phyloP scores from a whole-genome alignment of 257 asterid genomes.

The Orobanche coerulescens region DNA sequence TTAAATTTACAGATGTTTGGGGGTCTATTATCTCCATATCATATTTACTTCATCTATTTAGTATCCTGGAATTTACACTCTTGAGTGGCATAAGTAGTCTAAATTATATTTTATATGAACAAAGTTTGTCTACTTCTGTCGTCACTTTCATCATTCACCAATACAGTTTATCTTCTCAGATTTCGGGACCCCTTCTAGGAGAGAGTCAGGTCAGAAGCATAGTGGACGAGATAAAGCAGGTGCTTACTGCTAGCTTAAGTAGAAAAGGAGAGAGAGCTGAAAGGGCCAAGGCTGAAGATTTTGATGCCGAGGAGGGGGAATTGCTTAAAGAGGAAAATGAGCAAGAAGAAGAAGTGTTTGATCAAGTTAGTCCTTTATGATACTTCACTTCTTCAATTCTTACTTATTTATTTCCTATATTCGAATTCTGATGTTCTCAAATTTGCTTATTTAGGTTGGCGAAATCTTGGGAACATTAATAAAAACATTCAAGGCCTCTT shows the following conservation, averaged over 20 bases:
- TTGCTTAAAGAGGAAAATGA: slow-evolving; percentile 91
- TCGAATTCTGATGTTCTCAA: slow-evolving; percentile 9
- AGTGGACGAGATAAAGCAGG: slow-evolving; percentile 88
- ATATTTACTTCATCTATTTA: neutral
- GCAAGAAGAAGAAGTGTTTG: slow-evolving; percentile 98
- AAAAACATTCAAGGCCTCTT: slow-evolving; percentile 78
- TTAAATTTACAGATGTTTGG: slow-evolving; percentile 6
- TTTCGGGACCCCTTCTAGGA: slow-evolving; percentile 78
- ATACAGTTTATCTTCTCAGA: slow-evolving; percentile 37
- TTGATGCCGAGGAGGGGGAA: slow-evolving; percentile 97
- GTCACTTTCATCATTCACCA: neutral
- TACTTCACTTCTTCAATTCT: neutral
- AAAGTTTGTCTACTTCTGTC: slow-evolving; percentile 5
- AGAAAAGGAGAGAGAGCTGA: slow-evolving; percentile 79
- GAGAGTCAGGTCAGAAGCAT: slow-evolving; percentile 88
- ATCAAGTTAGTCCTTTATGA: slow-evolving; percentile 56
- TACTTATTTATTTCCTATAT: neutral
- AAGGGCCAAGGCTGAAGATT: slow-evolving; percentile 95
- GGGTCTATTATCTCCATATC: neutral
- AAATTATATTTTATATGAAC: neutral
- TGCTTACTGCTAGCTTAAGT: slow-evolving; percentile 87
- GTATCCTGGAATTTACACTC: neutral
- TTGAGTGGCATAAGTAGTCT: neutral
- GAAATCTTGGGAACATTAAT: slow-evolving; percentile 88
- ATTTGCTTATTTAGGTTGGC: slow-evolving; percentile 53